Conservation (phyloP, 2,329 filamentous ascomycete genomes). For the Aureobasidium mangrovei region DNA sequence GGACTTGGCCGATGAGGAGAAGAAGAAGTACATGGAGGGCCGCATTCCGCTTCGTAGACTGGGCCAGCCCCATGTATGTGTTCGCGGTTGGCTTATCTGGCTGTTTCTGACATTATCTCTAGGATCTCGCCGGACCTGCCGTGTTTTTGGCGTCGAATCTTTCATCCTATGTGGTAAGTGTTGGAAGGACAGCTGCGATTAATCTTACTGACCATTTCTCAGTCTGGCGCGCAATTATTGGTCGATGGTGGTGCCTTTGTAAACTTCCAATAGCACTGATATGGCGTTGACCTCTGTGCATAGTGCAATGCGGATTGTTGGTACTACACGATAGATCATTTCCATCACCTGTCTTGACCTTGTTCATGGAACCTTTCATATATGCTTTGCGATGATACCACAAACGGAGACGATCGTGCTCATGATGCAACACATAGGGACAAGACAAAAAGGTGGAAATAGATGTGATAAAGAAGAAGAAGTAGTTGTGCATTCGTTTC, state of each 20-base stretch:
- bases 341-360: too few relatives aligned
- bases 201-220: not conserved
- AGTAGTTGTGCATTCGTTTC: not conserved
- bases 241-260: conserved; percentile 88
- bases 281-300: too few relatives aligned
- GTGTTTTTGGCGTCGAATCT: conserved; percentile 76
- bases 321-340: too few relatives aligned
- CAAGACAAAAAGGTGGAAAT: too few relatives aligned
- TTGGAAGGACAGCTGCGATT: not conserved
- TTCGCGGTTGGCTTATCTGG: not conserved
- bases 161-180: conserved; percentile 57
- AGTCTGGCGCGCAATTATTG: conserved; percentile 69
- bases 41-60: conserved; percentile 69
- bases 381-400: too few relatives aligned
- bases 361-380: too few relatives aligned
- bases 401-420: too few relatives aligned
- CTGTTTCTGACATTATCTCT: conserved; percentile 8
- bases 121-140: conserved; percentile 74
- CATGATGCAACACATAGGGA: too few relatives aligned
- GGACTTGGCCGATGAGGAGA: conserved; percentile 64
- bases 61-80: conserved; percentile 47
- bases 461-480: not conserved
- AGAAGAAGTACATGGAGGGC: conserved; percentile 70
- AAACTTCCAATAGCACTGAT: conserved; percentile 58
- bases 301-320: too few relatives aligned